Base-by-base conservation (phyloP, 495 filamentous ascomycete genomes). In the Trichoderma orchidacearum region DNA sequence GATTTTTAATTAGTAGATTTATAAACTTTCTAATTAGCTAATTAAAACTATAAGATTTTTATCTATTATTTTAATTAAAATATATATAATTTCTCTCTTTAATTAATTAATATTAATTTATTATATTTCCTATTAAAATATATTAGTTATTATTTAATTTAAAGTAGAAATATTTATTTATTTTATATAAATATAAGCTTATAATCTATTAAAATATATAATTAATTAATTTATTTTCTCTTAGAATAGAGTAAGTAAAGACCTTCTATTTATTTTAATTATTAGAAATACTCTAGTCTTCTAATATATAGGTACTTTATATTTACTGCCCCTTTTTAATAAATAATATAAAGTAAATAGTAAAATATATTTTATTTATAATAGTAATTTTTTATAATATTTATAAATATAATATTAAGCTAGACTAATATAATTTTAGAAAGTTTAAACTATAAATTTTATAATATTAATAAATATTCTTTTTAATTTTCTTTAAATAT, bases 401-500 rank as follows among this genome's bases (percentile, higher is more conserved):
- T 18, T 17, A 9, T 8, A 8, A 27, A 18, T 8, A 8, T 51
- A 13, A 38, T 41, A 41, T 5, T 56, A 45, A 56, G 5, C 8
- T 18, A 9, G 3, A 9, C 23, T 51, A 51, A 56, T 38, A 56
- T 32, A 38, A 25, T 23, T 38, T 7, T 45, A 15, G 15, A 38
- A 21, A 56, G 48, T 38, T 18, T 7, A 12, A 38, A 45, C 25
- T 17, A 11, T 17, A 15, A 50, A 15, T 27, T 28, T 45, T 23
- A 56, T 50, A 9, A 7, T 23, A 11, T 45, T 38, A 9, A 21
- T 25, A 41, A 6, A 3, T n/a, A 38, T 7, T 23, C n/a, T 51
- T 25, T 27, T 38, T 51, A 8, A 56, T 38, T 56, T 38, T 21
- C 18, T 56, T 29, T 56, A 56, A 56, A 45, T 38, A 25, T 56